Base-by-base conservation (phyloP, 192 early-diverging fungal genomes). In the Coemansia sp. region DNA sequence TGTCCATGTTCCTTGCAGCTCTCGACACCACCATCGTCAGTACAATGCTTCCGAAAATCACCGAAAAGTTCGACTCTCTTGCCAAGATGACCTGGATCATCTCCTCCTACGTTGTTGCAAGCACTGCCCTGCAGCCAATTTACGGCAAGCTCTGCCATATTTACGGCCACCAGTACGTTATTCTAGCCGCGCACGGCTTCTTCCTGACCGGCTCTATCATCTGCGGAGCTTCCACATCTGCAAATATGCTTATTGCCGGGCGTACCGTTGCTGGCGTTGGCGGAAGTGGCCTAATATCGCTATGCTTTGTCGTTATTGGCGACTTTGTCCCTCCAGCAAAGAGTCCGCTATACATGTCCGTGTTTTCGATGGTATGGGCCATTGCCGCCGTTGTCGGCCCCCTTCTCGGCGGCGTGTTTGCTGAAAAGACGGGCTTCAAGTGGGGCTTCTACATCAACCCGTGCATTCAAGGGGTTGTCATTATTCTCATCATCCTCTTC, bases 111-210 rank as follows among this genome's bases (percentile, higher is more conserved):
- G 58, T 92, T 24, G 70, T 92, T 53, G 85, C 88, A 12, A 81
- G 77, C 62, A 93, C 93, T 0, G 89, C 93, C 8, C 81, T 93
- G 69, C 88, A 92, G 69, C 92, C 93, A 5, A 65, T 92, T 15
- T 95, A 91, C 83, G 91, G 91, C 49, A 89, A 88, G 65, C 70
- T 93, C 18, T 88, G 91, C 38, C 90, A 96, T 65, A 92, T 94
- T 49, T 95, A 92, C 83, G 96, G 91, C 21, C 87, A 87, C 60
- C 83, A 85, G 62, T 59, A 69, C 5, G 78, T 86, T 10, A 60
- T 90, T 53, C 60, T 91, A 0, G 75, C 85, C 44, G 85, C 85
- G 15, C 71, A 78, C 39, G 63, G 72, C 9, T 60, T 90, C 33
- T 88, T 88, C 46, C 71, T 86, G 10, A 51, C 81, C 18, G 85